Evolutionary conservation across 768 basidiomycete species (phyloP), one percentile per base, ranked within the genome.

Genomic region (Mycena haematopus): DNA sequence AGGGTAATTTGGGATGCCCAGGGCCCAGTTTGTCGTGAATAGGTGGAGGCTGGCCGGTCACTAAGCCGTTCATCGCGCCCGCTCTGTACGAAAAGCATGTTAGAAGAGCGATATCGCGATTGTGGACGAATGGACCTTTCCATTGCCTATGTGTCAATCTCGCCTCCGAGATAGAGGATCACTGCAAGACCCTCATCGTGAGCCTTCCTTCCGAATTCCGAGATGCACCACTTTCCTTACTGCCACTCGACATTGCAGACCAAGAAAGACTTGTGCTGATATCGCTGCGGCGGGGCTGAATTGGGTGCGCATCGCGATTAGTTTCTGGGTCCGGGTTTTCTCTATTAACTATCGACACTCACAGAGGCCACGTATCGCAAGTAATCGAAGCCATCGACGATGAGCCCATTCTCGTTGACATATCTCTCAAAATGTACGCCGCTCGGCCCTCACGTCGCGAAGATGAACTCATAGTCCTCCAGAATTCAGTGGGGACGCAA

Each of bases 181-280:
- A 96, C 70, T 96, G 95, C 75, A 78, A 84, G 63, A 93, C 93
- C 0, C 95, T 95, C 74, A 90, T 95, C 61, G 90, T 91, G 69
- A 60, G 88, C 79, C 14, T 27, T 22, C 36, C 31, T 24, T 25
- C 52, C 27, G 44, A 36, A 40, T 6, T 44, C 40, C n/a, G n/a
- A n/a, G n/a, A n/a, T n/a, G 29, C 31, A 42, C 38, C 15, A 38
- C 31, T 22, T 49, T 21, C 38, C 22, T n/a, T 62, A 40, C 54
- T 54, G 22, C 17, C 19, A 44, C 62, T 14, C n/a, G 24, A 38
- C 57, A 60, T 13, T 40, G 27, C 67, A 89, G 87, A 91, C 89
- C 62, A 90, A 88, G 72, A 68, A 86, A 60, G 91, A 92, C 74
- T 91, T 92, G n/a, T 70, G 85, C 86, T 13, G 74, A 84, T 67